Percentiles rank a stretch among this genome's conserved stretches.
Evolutionary conservation across 2,329 filamentous ascomycete genomes (phyloP).

Genomic region (Aspergillus candidus): DNA sequence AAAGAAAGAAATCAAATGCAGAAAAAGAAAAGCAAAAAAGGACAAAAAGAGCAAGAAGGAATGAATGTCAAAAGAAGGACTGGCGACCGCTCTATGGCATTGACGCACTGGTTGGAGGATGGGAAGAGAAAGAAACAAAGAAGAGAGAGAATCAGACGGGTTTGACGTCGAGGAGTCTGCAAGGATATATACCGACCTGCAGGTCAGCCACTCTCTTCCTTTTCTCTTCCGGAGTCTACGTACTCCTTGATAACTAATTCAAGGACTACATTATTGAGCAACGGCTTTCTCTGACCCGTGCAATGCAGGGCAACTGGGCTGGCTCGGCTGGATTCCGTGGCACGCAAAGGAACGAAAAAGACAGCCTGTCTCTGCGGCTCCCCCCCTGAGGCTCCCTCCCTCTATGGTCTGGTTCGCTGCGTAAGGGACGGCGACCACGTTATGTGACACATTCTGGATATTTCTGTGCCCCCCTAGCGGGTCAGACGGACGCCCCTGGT

Average conservation of each 20-base stretch:
- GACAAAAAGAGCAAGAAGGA: slow-evolving; percentile 7
- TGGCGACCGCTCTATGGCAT: slow-evolving; percentile 24
- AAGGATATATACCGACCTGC: slow-evolving; percentile 9
- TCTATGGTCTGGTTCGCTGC: no score
- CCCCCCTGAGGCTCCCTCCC: no score
- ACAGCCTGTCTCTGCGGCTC: no score
- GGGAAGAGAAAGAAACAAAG: slow-evolving; percentile 4
- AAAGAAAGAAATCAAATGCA: slow-evolving; percentile 16
- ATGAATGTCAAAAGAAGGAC: slow-evolving; percentile 13
- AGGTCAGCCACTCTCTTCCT: no score
- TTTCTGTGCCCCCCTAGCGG: no score
- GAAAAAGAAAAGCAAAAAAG: slow-evolving; percentile 16
- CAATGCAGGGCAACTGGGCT: not conserved
- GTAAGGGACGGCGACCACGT: no score
- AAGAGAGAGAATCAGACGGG: slow-evolving; percentile 4
- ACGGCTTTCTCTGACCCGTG: not conserved
- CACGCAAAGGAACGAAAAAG: no score
- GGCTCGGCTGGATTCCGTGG: no score
- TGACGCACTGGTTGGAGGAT: slow-evolving; percentile 14
- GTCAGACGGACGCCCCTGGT: no score
- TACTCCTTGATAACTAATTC: no score
- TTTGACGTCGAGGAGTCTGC: not conserved
- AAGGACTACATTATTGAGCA: not conserved
- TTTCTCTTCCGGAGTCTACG: no score
- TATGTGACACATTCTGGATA: no score